A percentile compares a stretch with the other conserved stretches of the same genome.
phyloP scores from a whole-genome alignment of 441 rosid genomes.

The Croton laevigatus region DNA sequence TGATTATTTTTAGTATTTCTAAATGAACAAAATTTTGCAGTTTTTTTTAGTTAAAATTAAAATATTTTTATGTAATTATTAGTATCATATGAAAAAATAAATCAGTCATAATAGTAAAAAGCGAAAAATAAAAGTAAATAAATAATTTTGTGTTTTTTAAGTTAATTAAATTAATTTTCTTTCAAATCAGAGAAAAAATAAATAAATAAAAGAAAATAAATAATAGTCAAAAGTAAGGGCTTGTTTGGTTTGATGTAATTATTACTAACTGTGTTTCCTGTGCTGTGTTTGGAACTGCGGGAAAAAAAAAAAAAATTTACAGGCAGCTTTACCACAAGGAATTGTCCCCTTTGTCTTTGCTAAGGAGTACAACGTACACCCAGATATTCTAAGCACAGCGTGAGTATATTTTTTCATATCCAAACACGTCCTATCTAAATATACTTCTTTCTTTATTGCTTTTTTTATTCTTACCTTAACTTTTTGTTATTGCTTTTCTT shows the following conservation, averaged over 20 bases:
- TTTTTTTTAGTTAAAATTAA: no score
- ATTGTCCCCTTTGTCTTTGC: slow-evolving; percentile 89
- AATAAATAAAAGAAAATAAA: neutral
- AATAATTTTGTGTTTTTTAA: no score
- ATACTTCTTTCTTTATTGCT: neutral
- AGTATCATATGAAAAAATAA: no score
- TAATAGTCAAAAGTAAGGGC: neutral
- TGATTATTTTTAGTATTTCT: no score
- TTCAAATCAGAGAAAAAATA: neutral
- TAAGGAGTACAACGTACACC: slow-evolving; percentile 75
- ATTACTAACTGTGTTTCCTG: slow-evolving; percentile 24
- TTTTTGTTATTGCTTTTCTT: neutral
- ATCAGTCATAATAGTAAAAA: no score
- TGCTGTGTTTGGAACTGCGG: slow-evolving; percentile 15
- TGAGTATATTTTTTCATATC: slow-evolving; percentile 22
- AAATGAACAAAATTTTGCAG: no score
- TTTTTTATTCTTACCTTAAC: neutral
- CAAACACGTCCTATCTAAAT: neutral
- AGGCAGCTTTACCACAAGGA: slow-evolving; percentile 87
- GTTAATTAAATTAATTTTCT: neutral
- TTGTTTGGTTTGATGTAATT: slow-evolving; percentile 4
- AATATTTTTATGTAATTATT: no score
- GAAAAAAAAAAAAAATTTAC: slow-evolving; percentile 25
- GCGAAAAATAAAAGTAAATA: no score
- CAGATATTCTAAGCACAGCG: slow-evolving; percentile 84